phyloP scores from a whole-genome alignment of 345 rosid genomes.

The Rhizophora mangle region DNA sequence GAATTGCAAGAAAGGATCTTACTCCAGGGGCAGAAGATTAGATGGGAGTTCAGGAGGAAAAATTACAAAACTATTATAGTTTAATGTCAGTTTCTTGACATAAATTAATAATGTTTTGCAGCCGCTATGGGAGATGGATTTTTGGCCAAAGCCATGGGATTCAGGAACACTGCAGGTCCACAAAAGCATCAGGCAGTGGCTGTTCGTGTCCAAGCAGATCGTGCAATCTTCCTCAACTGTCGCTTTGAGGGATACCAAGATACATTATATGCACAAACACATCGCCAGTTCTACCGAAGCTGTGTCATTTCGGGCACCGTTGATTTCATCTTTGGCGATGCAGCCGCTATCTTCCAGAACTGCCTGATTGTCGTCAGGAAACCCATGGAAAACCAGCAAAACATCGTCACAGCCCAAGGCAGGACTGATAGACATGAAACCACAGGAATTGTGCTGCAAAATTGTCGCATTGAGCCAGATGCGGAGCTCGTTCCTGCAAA shows the following conservation, averaged over 20 bases:
- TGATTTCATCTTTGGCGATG: conserved; percentile 91
- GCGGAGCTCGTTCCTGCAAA: conserved; percentile 40
- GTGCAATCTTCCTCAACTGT: conserved; percentile 63
- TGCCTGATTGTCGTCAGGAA: conserved; percentile 56
- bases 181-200: conserved; percentile 75
- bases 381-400: conserved; percentile 51
- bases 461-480: conserved; percentile 51
- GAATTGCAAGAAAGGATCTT: too few relatives aligned
- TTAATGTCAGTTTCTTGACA: background rate
- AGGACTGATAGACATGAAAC: conserved; percentile 52
- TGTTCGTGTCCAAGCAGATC: conserved; percentile 60
- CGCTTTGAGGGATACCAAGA: conserved; percentile 76
- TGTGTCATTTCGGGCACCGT: conserved; percentile 68
- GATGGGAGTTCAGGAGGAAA: too few relatives aligned
- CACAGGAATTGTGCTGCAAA: conserved; percentile 76
- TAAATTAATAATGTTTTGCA: conserved; percentile 21
- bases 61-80: too few relatives aligned
- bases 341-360: conserved; percentile 72
- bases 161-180: conserved; percentile 83
- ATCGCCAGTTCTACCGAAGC: conserved; percentile 73
- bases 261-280: conserved; percentile 69
- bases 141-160: conserved; percentile 69
- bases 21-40: too few relatives aligned
- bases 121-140: conserved; percentile 68
- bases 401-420: conserved; percentile 67